Evolutionary conservation across 306 rosid genomes (phyloP).

Genomic region (Dryas alaskensis): DNA sequence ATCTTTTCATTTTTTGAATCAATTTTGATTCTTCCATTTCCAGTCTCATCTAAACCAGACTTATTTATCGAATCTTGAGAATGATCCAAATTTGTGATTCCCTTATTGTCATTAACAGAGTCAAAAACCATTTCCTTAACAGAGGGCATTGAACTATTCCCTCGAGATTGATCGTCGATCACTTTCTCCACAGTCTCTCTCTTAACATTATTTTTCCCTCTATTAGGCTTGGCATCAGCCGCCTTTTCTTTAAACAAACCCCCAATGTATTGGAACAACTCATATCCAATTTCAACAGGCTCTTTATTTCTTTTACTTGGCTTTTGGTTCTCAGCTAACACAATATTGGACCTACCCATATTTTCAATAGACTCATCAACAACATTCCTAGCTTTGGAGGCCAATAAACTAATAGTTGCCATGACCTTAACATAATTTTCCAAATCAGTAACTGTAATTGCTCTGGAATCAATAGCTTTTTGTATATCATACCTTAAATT

Average conservation of each 20-base stretch:
- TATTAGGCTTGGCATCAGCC: slow-evolving; percentile 41
- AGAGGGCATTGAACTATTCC: slow-evolving; percentile 19
- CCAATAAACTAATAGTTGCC: slow-evolving; percentile 41
- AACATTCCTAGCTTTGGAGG: slow-evolving; percentile 46
- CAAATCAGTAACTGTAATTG: slow-evolving; percentile 54
- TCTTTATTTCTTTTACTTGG: slow-evolving; percentile 54
- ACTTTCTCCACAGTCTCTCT: slow-evolving; percentile 34
- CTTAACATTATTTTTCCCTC: slow-evolving; percentile 45
- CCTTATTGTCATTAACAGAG: slow-evolving; percentile 35
- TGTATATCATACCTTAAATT: slow-evolving; percentile 51
- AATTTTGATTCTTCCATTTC: slow-evolving; percentile 31
- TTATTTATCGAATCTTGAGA: slow-evolving; percentile 29
- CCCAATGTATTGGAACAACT: slow-evolving; percentile 54
- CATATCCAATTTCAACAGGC: slow-evolving; percentile 52
- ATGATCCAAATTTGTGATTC: slow-evolving; percentile 28
- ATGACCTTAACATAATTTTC: slow-evolving; percentile 49
- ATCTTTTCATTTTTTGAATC: slow-evolving; percentile 28
- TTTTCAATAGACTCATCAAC: slow-evolving; percentile 39
- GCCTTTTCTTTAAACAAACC: slow-evolving; percentile 54
- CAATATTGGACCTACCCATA: slow-evolving; percentile 43
- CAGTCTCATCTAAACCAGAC: slow-evolving; percentile 31
- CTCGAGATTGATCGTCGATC: slow-evolving; percentile 36
- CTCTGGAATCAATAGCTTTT: slow-evolving; percentile 54
- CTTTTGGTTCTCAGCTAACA: slow-evolving; percentile 50
- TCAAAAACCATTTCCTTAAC: slow-evolving; percentile 28